Base-by-base conservation (phyloP, 192 early-diverging fungal genomes). In the Spinellus fusiger region DNA sequence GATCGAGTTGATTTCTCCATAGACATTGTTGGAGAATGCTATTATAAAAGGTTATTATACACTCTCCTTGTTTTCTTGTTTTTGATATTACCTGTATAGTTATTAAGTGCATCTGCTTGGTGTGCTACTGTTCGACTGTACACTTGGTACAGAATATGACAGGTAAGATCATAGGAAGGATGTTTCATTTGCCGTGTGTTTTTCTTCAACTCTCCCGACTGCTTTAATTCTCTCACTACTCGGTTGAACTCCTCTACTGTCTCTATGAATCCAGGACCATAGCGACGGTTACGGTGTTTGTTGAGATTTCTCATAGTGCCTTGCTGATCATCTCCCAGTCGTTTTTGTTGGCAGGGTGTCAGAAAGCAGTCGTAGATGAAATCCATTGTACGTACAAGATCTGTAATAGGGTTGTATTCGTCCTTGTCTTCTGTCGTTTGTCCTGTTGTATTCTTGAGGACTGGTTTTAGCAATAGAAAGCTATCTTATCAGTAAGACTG, bases 21-120 rank as follows among this genome's bases (percentile, higher is more conserved):
- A 99, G 20, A 98, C 96, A 68, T 92, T 92, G 68, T 95, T 93
- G 16, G 92, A 92, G 62, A 94, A 94, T 38, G 84, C 87, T 81
- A 59, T 35, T 20, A n/a, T 59, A 59, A 73, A 31, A 13, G 65
- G 18, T 65, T 15, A 59, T 23, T n/a, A 29, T 37, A 25, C 1
- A 1, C n/a, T 35, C n/a, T 56, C 1, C 25, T 25, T 20, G 20
- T 13, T 4, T 26, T 48, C 9, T 52, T 26, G 37, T 29, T 62
- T 37, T 55, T 3, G 5, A 32, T 5, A 35, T 35, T 57, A 73
- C 70, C 70, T 71, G 90, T 78, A 73, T 95, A 95, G 35, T 84
- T 74, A 48, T 91, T 88, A 57, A 95, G 70, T 34, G 77, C 61
- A 28, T 84, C 82, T 5, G 87, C 87, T 8, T 83, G 74, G 23